Percentiles rank a stretch among this genome's conserved stretches.
Conservation (phyloP, 2,329 filamentous ascomycete species). For the Colletotrichum sp. region DNA sequence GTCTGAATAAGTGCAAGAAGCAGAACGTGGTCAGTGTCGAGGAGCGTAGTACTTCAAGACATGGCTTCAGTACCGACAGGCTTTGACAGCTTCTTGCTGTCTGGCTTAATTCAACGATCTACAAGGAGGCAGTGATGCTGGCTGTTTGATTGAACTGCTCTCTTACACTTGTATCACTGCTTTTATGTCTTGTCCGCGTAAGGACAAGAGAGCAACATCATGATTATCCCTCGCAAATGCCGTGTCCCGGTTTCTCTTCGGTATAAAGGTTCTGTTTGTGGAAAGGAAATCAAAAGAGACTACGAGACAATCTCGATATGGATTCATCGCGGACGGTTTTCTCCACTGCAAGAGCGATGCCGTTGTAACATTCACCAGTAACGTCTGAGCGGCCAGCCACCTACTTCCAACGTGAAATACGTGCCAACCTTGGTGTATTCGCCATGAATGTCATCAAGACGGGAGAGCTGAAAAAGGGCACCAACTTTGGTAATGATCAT, state of each 20-base stretch:
- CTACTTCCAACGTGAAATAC: too few species aligned
- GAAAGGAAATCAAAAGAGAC: not conserved
- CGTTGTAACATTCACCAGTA: accelerated
- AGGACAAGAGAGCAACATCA: not conserved
- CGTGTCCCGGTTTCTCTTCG: not conserved
- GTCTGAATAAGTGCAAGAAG: not conserved
- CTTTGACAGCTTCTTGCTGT: accelerated
- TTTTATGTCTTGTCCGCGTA: not conserved
- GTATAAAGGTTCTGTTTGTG: not conserved
- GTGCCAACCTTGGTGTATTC: not conserved
- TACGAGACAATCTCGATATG: not conserved
- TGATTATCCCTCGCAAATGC: not conserved
- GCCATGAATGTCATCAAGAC: not conserved
- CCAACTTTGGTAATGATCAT: too few species aligned
- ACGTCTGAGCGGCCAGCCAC: not conserved
- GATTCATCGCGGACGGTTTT: too few species aligned
- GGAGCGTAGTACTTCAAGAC: not conserved
- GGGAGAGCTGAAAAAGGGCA: too few species aligned
- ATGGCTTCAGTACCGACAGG: not conserved
- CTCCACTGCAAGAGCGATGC: not conserved
- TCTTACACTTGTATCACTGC: not conserved
- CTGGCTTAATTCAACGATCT: not conserved
- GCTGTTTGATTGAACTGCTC: too few species aligned
- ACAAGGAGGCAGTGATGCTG: accelerated
- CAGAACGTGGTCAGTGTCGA: accelerated